Base-by-base conservation (phyloP, 371 early-diverging fungal genomes). In the Apophysomyces trapeziformis region DNA sequence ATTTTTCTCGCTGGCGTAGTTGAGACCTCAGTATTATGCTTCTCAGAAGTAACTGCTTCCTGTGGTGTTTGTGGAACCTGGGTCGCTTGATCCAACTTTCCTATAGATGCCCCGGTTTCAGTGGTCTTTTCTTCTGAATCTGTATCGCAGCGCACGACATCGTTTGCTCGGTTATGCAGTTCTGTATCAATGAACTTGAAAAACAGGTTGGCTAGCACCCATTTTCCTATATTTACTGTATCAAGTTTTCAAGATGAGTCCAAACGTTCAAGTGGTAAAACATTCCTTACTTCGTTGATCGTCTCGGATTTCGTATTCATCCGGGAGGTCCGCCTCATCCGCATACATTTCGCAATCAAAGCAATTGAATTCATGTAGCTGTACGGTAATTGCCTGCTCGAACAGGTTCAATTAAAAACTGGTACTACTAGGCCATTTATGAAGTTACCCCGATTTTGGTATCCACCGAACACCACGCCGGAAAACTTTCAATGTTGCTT, bases 381-480 rank as follows among this genome's bases (percentile, higher is more conserved):
- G 94, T 4, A 97, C 92, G 2, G 93, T 92, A 39, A 98, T 79
- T 7, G 87, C 84, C 87, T 85, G 41, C 63, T 57, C 43, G 18
- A 0, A 47, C 45, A 46, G 64, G 16, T 13, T 61, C 6, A 66
- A 60, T 58, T 18, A 21, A 26, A 18, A 26, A 39, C 14, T 32
- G 13, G 38, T 54, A 26, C 45, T 36, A 11, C 32, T 26, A 38
- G 26, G 26, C 11, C 41, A 43, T 4, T 41, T 13, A 41, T 41
- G 1, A 41, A 16, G 83, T 69, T 79, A 89, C 89, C 36, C 97
- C 98, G 60, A 92, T 92, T 50, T 92, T 92, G 5, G 92, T 95
- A 72, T 96, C 96, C 8, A 98, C 85, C 0, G 90, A 75, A 73
- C 97, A 96, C 98, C 98, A 98, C 16, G 90, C 84, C 21, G 93